Evolutionary conservation across 345 rosid genomes (phyloP).

Genomic region (Citrus unshiu): DNA sequence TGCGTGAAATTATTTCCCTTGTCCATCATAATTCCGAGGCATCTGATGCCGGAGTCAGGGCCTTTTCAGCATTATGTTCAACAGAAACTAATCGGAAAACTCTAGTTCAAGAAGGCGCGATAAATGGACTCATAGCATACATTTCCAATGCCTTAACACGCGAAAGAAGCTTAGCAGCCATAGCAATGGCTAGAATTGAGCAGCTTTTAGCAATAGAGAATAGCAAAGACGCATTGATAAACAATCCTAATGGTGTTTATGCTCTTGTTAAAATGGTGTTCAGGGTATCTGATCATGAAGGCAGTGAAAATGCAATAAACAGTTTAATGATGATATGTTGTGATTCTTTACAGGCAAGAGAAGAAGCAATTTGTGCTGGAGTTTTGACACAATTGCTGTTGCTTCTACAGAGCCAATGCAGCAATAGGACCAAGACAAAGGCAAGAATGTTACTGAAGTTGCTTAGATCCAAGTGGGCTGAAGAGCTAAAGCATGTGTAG

Average conservation of each 20-base stretch:
- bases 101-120: slow-evolving; percentile 30
- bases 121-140: slow-evolving; percentile 31
- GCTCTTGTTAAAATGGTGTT: slow-evolving; percentile 54
- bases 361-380: slow-evolving; percentile 42
- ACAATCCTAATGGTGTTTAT: slow-evolving; percentile 28
- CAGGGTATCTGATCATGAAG: slow-evolving; percentile 57
- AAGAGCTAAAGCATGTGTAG: slow-evolving; percentile 18
- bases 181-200: slow-evolving; percentile 41
- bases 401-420: slow-evolving; percentile 63
- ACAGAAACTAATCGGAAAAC: slow-evolving; percentile 33
- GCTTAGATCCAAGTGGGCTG: slow-evolving; percentile 41
- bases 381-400: slow-evolving; percentile 46
- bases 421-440: slow-evolving; percentile 42
- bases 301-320: slow-evolving; percentile 49
- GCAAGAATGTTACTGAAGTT: slow-evolving; percentile 50
- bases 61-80: slow-evolving; percentile 41
- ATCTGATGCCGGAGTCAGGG: slow-evolving; percentile 31
- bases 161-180: slow-evolving; percentile 23
- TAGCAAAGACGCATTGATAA: slow-evolving; percentile 34
- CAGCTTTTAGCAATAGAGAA: slow-evolving; percentile 27
- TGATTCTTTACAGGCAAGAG: slow-evolving; percentile 42
- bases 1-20: slow-evolving; percentile 20
- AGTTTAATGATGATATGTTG: slow-evolving; percentile 39
- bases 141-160: slow-evolving; percentile 26
- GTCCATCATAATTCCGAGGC: slow-evolving; percentile 23